Evolutionary conservation across 768 basidiomycete genomes (phyloP).

Genomic region (Saitozyma podzolica): DNA sequence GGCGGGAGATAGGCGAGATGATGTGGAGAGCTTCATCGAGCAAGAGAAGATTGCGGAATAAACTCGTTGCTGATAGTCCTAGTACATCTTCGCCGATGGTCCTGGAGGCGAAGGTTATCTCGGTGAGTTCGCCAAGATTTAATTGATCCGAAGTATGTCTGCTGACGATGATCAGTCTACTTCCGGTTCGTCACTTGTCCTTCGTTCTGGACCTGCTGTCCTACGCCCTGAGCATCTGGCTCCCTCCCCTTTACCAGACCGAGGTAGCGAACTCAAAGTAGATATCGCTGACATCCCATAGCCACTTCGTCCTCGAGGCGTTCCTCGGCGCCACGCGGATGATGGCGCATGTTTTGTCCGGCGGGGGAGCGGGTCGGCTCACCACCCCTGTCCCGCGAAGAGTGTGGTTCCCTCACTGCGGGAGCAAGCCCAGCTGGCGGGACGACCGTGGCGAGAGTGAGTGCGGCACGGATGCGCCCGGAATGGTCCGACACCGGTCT

Average conservation of each 20-base stretch:
- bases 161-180: conserved; percentile 15
- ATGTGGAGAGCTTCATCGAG: too few species aligned
- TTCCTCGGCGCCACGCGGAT: conserved; percentile 37
- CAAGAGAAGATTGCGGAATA: too few species aligned
- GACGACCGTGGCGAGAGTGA: conserved; percentile 29
- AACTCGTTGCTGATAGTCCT: neutral
- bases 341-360: conserved; percentile 12
- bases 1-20: too few species aligned
- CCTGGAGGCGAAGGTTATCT: conserved; percentile 33
- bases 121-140: conserved; percentile 8
- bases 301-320: conserved; percentile 42
- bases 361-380: neutral
- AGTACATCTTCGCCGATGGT: conserved; percentile 44
- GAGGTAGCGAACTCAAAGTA: neutral
- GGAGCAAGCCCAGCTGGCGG: conserved; percentile 31
- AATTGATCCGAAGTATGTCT: neutral
- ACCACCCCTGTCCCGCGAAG: conserved; percentile 1
- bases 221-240: neutral
- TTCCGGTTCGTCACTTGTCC: conserved; percentile 11
- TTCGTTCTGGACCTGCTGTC: too few species aligned
- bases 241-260: neutral
- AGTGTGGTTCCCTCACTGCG: conserved; percentile 38
- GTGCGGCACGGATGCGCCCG: neutral
- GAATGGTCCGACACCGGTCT: neutral
- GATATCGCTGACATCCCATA: neutral